A percentile compares a stretch with the other conserved stretches of the same genome.
Evolutionary conservation across 257 asterid species (phyloP).

Genomic region (Penstemon davidsonii): DNA sequence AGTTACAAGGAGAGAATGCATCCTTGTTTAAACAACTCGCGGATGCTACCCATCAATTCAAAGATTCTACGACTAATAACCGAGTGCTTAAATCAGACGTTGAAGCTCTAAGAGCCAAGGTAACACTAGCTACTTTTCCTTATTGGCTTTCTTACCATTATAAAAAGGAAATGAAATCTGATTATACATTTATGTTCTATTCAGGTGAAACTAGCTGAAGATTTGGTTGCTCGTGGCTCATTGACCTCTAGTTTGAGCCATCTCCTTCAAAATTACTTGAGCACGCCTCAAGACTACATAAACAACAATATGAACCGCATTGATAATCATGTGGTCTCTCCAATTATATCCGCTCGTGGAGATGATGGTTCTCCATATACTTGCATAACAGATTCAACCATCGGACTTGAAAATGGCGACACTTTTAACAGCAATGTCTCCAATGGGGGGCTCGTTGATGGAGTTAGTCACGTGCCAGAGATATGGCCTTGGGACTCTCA

Average conservation of each 20-base stretch:
- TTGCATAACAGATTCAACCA: slow-evolving; percentile 36
- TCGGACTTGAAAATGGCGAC: slow-evolving; percentile 33
- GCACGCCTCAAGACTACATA: slow-evolving; percentile 47
- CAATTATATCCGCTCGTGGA: slow-evolving; percentile 35
- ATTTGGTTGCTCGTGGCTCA: slow-evolving; percentile 76
- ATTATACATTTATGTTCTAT: not conserved
- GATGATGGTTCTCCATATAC: slow-evolving; percentile 39
- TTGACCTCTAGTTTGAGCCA: slow-evolving; percentile 72
- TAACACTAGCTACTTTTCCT: slow-evolving; percentile 19
- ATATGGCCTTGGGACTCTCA: slow-evolving; percentile 71
- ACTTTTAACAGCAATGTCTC: slow-evolving; percentile 36
- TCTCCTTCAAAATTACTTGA: slow-evolving; percentile 69
- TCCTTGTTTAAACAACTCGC: slow-evolving; percentile 63
- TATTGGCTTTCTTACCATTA: not conserved
- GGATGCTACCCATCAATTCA: slow-evolving; percentile 67
- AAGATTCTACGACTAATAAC: slow-evolving; percentile 75
- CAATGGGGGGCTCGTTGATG: slow-evolving; percentile 40
- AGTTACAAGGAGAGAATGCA: slow-evolving; percentile 56
- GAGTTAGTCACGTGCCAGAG: slow-evolving; percentile 42
- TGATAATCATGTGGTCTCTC: slow-evolving; percentile 37
- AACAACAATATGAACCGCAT: slow-evolving; percentile 34
- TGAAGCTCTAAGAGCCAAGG: slow-evolving; percentile 97
- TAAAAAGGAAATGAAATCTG: not conserved
- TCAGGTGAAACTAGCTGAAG: slow-evolving; percentile 92
- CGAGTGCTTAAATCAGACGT: slow-evolving; percentile 89